Evolutionary conservation across 352 stramenopile species (phyloP), one percentile per base, ranked within the genome.

Genomic region (Phytophthora colocasiae): DNA sequence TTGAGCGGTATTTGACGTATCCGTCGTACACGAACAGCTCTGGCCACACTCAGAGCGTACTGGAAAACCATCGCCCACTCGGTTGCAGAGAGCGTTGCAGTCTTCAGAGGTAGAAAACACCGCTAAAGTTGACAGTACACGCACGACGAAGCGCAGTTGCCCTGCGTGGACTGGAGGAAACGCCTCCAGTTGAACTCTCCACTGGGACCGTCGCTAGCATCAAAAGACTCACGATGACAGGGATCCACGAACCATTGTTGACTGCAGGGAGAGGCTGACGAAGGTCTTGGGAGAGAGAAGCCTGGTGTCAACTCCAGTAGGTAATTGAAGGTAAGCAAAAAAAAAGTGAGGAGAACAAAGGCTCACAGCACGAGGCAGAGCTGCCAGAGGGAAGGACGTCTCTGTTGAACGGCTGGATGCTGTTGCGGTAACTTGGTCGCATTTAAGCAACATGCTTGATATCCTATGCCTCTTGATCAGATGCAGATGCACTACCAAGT

Each of bases 31-130:
- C 29, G 59, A 56, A 27, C 64, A 72, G 19, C 59, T 72, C 31
- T 72, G 58, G 4, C 64, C 64, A 51, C 64, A 72, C 31, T 72
- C 64, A 0, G 64, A 68, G n/a, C 64, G 68, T 72, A 14, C 64
- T 72, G 36, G n/a, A n/a, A 57, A 46, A n/a, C 58, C 45, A 38
- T 68, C 40, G 7, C 58, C 58, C 6, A 72, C 58, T 46, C 64
- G 64, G 44, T 72, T 72, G 58, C 64, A 72, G 15, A 72, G 51
- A n/a, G 50, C 48, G 58, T 72, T 72, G 46, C 64, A 72, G 58
- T 72, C 64, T 57, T 68, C 51, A 12, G 64, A 68, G 7, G 64
- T 57, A n/a, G 58, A n/a, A 56, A 7, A 9, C 58, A 24, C 64
- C 64, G 11, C 32, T 38, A n/a, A n/a, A n/a, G 19, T 38, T 60